Conservation (phyloP, 2,329 filamentous ascomycete genomes). For the Sporothrix schenckii region DNA sequence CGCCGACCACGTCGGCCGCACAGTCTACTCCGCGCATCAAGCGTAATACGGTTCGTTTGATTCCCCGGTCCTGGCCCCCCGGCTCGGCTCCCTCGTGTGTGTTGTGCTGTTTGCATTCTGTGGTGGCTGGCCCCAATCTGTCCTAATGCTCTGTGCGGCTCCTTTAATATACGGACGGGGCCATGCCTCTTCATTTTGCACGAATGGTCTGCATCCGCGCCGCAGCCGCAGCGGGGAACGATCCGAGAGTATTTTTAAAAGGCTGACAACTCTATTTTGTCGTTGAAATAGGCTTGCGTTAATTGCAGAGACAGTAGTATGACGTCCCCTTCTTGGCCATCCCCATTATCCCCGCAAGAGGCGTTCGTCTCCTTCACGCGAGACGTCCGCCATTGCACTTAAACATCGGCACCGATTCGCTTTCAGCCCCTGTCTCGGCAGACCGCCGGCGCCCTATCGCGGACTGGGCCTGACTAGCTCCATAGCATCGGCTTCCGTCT, state of each 20-base stretch:
- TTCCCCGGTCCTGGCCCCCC: neutral
- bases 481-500: constrained; percentile 20
- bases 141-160: too few relatives aligned
- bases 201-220: neutral
- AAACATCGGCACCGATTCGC: constrained; percentile 35
- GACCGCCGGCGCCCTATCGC: constrained; percentile 20
- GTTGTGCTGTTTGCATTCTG: neutral
- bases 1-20: constrained; percentile 31
- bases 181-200: neutral
- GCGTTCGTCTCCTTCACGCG: neutral
- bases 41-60: constrained; percentile 37
- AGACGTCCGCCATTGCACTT: constrained; percentile 17
- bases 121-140: too few relatives aligned
- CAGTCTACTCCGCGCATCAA: constrained; percentile 35
- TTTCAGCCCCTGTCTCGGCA: constrained; percentile 25
- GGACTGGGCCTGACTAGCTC: neutral
- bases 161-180: constrained; percentile 4
- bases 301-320: constrained; percentile 39
- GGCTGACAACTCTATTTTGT: constrained; percentile 26
- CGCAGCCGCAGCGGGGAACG: neutral
- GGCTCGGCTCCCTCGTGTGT: too few relatives aligned
- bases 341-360: neutral
- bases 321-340: constrained; percentile 4
- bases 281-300: constrained; percentile 35
- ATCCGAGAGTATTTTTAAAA: neutral